Conservation (phyloP, 2,329 filamentous ascomycete species). For the Fusarium piperis region DNA sequence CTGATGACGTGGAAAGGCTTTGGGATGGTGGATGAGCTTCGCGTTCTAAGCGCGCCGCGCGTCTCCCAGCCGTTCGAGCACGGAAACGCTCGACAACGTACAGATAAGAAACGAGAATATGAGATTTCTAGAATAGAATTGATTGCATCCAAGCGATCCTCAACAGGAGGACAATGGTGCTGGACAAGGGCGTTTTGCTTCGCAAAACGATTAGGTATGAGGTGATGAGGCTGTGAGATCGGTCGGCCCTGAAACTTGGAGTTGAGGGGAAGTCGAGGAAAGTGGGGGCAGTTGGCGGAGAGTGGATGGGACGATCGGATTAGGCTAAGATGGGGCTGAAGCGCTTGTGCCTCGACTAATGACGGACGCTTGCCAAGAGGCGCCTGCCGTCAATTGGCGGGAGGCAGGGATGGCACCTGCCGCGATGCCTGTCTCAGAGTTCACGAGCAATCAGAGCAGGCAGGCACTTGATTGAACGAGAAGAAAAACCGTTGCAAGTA, state of each 20-base stretch:
- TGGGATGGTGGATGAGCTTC: slow-evolving; percentile 5
- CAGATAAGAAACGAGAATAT: background rate
- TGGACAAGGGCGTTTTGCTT: background rate
- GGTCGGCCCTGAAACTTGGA: slow-evolving; percentile 27
- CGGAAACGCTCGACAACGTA: background rate
- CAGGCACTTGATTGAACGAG: slow-evolving; percentile 17
- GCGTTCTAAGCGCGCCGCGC: background rate
- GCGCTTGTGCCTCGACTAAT: slow-evolving; percentile 19
- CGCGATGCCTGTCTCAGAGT: slow-evolving; percentile 1
- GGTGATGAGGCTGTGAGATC: slow-evolving; percentile 10
- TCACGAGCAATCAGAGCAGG: slow-evolving; percentile 4
- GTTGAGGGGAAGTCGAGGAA: slow-evolving; percentile 29
- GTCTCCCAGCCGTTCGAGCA: background rate
- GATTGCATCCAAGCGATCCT: background rate
- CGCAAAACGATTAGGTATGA: background rate
- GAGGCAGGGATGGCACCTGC: background rate
- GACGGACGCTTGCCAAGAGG: slow-evolving; percentile 13
- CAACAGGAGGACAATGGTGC: background rate
- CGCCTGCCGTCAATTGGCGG: background rate
- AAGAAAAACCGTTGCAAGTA: slow-evolving; percentile 1
- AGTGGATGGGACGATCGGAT: slow-evolving; percentile 1
- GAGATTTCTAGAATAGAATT: no score
- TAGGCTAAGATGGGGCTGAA: slow-evolving; percentile 8
- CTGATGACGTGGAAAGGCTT: slow-evolving; percentile 11
- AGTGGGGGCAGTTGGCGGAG: slow-evolving; percentile 9